Evolutionary conservation across 129 eudicot species (phyloP).

Genomic region (Erigeron canadensis): DNA sequence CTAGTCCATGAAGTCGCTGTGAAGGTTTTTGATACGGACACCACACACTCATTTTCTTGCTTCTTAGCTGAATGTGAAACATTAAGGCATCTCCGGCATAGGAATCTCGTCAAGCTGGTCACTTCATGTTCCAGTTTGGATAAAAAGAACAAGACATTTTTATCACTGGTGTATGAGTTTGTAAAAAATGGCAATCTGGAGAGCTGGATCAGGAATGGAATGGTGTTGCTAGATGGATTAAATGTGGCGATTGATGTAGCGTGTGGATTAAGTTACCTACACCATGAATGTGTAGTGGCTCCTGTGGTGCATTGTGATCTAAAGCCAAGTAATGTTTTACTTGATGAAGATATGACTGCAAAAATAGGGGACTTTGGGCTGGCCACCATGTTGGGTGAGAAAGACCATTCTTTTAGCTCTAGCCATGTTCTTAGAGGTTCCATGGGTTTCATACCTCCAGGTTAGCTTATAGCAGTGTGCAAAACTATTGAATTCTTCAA

Average conservation of each 20-base stretch:
- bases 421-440: slow-evolving; percentile 53
- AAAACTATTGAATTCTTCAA: too few species aligned
- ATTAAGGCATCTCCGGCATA: slow-evolving; percentile 53
- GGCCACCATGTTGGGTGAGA: slow-evolving; percentile 48
- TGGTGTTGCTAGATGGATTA: slow-evolving; percentile 41
- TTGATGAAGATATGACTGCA: slow-evolving; percentile 60
- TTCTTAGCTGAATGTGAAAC: slow-evolving; percentile 64
- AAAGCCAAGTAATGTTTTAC: slow-evolving; percentile 61
- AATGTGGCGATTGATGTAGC: slow-evolving; percentile 53
- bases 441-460: slow-evolving; percentile 80
- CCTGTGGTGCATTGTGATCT: slow-evolving; percentile 76
- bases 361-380: slow-evolving; percentile 73
- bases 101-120: slow-evolving; percentile 59
- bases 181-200: slow-evolving; percentile 67
- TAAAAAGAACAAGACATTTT: slow-evolving; percentile 42
- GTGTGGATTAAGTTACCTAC: slow-evolving; percentile 50
- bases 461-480: slow-evolving; percentile 27
- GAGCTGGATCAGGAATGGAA: slow-evolving; percentile 43
- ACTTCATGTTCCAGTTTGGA: slow-evolving; percentile 66
- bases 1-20: slow-evolving; percentile 40
- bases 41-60: slow-evolving; percentile 38
- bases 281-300: slow-evolving; percentile 53
- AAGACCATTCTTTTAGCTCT: slow-evolving; percentile 42
- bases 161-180: slow-evolving; percentile 56
- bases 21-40: slow-evolving; percentile 45